Percentiles rank a stretch among this genome's conserved stretches.
Evolutionary conservation across 148 eudicot species (phyloP).

Genomic region (Vaccinium darrowii): DNA sequence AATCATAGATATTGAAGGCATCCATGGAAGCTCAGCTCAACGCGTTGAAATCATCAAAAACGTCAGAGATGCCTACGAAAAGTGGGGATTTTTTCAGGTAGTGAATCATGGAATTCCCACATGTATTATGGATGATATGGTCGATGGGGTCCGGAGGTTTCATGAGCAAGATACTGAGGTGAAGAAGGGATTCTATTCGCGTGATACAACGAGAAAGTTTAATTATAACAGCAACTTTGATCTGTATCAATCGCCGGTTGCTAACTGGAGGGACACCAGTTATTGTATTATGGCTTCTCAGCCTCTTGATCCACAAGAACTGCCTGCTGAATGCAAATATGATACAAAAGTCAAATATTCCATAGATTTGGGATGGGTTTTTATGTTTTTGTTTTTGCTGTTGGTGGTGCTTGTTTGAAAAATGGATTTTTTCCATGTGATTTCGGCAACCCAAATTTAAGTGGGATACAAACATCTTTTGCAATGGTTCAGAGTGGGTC

Average conservation of each 20-base stretch:
- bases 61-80: constrained; percentile 16
- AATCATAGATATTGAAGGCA: constrained; percentile 15
- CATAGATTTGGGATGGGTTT: no score
- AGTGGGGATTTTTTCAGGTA: constrained; percentile 40
- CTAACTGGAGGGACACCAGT: constrained; percentile 26
- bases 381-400: no score
- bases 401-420: no score
- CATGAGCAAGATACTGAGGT: constrained; percentile 12
- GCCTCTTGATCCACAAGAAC: constrained; percentile 13
- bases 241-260: constrained; percentile 5
- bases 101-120: constrained; percentile 29
- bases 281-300: constrained; percentile 21
- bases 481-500: no score
- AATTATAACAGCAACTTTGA: constrained; percentile 17
- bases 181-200: constrained; percentile 16
- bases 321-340: constrained; percentile 20
- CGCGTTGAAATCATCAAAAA: constrained; percentile 8
- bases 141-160: constrained; percentile 14
- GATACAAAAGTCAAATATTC: not conserved
- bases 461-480: no score
- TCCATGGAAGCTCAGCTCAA: not conserved
- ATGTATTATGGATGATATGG: constrained; percentile 16
- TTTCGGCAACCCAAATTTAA: no score
- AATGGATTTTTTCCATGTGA: no score
- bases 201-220: not conserved